These are phyloP conservation scores for Exophiala mesophila DNA, from an alignment of 2,329 filamentous ascomycete species.

Conservation along the genomic window DNA sequence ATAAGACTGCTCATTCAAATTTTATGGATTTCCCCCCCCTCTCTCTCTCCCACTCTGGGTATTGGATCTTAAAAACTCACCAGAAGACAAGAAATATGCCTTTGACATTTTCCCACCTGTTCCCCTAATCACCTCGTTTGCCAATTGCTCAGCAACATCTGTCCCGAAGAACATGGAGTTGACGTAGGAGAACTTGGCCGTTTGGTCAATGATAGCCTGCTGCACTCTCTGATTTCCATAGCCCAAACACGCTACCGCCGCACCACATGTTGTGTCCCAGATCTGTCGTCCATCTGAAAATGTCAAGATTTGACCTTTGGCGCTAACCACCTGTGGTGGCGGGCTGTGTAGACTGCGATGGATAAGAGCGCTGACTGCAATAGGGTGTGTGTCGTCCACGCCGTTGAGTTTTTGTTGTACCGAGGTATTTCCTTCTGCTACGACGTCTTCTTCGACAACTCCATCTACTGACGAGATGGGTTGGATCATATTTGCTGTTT, in stretches of 20 bases:
- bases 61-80: conserved; percentile 4
- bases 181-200: conserved; percentile 56
- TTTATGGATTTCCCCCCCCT: neutral
- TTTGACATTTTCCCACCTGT: conserved; percentile 51
- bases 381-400: neutral
- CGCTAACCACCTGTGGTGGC: conserved; percentile 38
- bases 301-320: conserved; percentile 47
- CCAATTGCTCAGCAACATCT: conserved; percentile 49
- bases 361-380: neutral
- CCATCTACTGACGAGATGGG: neutral
- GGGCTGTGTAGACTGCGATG: neutral
- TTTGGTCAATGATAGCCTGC: conserved; percentile 56
- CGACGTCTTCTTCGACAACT: neutral
- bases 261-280: conserved; percentile 73
- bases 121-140: conserved; percentile 44
- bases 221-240: conserved; percentile 59
- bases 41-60: neutral
- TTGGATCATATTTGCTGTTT: neutral
- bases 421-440: neutral
- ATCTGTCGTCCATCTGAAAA: conserved; percentile 55
- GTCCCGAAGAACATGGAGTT: conserved; percentile 56
- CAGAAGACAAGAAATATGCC: conserved; percentile 53
- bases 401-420: neutral
- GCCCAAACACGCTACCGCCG: conserved; percentile 63
- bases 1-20: no score